These are phyloP conservation scores for Ampelocalamus luodianensis DNA, from an alignment of 176 grass and related monocot genomes.

Conservation along the genomic window DNA sequence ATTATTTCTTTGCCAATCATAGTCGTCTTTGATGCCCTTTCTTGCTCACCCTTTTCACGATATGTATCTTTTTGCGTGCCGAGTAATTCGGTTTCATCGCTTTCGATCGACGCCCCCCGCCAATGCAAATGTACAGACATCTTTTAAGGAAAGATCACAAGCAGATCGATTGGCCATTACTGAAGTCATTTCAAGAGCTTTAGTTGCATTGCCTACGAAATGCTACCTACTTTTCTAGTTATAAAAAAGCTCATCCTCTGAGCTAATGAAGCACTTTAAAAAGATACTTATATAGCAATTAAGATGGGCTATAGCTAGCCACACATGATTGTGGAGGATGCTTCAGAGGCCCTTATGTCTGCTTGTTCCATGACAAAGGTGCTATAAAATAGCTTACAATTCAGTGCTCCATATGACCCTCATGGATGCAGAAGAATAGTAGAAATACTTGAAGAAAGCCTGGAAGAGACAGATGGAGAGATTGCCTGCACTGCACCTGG, in stretches of 20 bases:
- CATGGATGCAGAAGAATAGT: conserved; percentile 48
- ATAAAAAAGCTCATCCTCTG: conserved; percentile 43
- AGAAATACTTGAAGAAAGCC: conserved; percentile 25
- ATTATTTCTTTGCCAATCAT: conserved; percentile 12
- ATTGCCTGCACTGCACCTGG: neutral
- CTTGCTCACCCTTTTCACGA: neutral
- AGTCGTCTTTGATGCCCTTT: neutral
- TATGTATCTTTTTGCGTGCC: conserved; percentile 8
- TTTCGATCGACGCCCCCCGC: neutral
- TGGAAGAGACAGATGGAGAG: conserved; percentile 12
- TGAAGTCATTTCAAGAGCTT: conserved; percentile 2
- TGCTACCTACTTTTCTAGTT: conserved; percentile 33
- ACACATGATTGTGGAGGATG: conserved; percentile 39
- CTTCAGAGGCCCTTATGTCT: conserved; percentile 38
- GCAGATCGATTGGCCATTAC: neutral
- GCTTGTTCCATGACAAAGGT: neutral
- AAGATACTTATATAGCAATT: conserved; percentile 26
- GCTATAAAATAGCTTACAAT: conserved; percentile 39
- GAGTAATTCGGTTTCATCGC: neutral
- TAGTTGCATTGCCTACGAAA: conserved; percentile 15
- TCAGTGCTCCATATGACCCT: conserved; percentile 9
- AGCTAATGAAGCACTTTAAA: conserved; percentile 49
- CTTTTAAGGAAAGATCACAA: conserved; percentile 21
- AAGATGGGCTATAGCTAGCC: conserved; percentile 33
- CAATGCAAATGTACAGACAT: neutral